Evolutionary conservation across 1,284 basidiomycete species (phyloP), one percentile per base, ranked within the genome.

Genomic region (Irpex rosettiformis): DNA sequence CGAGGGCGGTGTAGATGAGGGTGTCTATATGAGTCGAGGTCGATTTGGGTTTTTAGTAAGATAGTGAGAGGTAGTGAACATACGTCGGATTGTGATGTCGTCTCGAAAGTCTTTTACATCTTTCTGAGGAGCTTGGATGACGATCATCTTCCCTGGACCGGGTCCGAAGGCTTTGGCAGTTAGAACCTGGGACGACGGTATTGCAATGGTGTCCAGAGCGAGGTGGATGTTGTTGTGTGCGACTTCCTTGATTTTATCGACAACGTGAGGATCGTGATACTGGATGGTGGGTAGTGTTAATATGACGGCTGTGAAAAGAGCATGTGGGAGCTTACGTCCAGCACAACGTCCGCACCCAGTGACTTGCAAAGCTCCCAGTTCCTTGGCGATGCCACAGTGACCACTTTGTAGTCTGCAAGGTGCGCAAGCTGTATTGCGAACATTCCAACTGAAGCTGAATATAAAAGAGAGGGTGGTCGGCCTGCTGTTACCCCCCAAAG

Each of bases 381-480:
- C 28, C 69, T 68, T 1, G 75, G 72, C 4, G 75, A 77, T 21
- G 75, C 71, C 8, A 75, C 75, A 2, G 78, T 70, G 53, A 75
- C 69, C 45, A 79, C 75, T 40, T 70, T 72, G 65, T 75, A 75
- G 11, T 79, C 79, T 1, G 73, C 65, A 5, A 73, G 55, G 58
- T 74, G 72, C 30, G 76, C 76, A 43, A 81, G 71, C 64, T 81
- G 77, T 37, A 80, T 66, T 5, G 75, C 76, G 64, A 73, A 80
- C 29, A 75, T 66, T 1, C 80, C 80, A 48, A 79, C 77, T n/a
- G 64, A 63, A 16, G 67, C 69, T 66, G 62, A 40, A 40, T 13
- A 56, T 16, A 21, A 16, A 42, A 25, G 24, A 47, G 8, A n/a
- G 6, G 10, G 28, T 21, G 8, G 29, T 37, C 11, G n/a, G 16